Evolutionary conservation across 768 basidiomycete species (phyloP), one percentile per base, ranked within the genome.

Genomic region (Tephrocybe sp.): DNA sequence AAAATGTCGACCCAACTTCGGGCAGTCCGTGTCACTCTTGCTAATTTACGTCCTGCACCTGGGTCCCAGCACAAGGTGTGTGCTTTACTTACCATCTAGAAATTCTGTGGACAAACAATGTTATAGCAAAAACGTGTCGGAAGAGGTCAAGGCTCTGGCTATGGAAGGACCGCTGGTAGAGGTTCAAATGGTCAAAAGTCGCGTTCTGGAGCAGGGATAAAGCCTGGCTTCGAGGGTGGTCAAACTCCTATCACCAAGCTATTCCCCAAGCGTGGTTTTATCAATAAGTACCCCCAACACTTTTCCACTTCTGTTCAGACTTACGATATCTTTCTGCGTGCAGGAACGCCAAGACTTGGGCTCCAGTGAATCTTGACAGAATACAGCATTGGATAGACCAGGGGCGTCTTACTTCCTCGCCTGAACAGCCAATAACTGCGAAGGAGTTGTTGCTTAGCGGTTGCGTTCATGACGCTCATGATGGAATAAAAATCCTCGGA

Each of bases 151-250:
- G 91, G 91, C 26, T 93, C 92, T 2, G 88, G 89, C 22, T 82
- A 88, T 52, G 97, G 97, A 56, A 86, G 92, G 54, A 98, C 96
- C 1, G 87, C 95, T 9, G 92, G 92, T 57, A 80, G 92, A 49
- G 97, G 97, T 70, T 81, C 90, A 68, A 99, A 99, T 61, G 97
- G 97, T 59, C 93, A 96, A 69, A 95, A 94, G 53, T 87, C 97
- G 33, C 84, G 96, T 55, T 83, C 92, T 4, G 95, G 95, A 1
- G 84, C 87, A 52, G 90, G 92, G 4, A 88, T 92, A 26, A 81
- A 78, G 59, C 76, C 82, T 22, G 86, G 91, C 5, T 99, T 98
- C 56, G 97, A 98, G 68, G 97, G 97, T 64, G 97, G 97, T 55
- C 96, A 98, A 67, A 98, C 96, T 4, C 91, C 96, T 12, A 83